Base-by-base conservation (phyloP, 768 basidiomycete species). In the Mycena amicta region DNA sequence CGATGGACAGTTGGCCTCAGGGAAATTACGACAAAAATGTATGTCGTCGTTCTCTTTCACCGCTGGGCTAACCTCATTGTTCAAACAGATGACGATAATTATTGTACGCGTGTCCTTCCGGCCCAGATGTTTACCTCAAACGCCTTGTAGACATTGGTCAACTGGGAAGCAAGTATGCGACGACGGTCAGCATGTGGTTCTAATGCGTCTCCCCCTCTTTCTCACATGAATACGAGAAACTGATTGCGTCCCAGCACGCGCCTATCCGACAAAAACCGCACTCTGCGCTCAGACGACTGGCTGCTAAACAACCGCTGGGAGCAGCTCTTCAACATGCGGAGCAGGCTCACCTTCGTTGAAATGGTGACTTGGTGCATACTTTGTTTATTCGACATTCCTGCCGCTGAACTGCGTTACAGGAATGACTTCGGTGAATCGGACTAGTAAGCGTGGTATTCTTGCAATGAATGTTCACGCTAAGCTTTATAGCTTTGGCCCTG, bases 371-470 rank as follows among this genome's bases (percentile, higher is more conserved):
- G 88, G 89, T 81, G 61, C 33, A 23, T 12, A 52, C 11, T 43
- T 18, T 33, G 26, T 25, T 16, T 28, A 12, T 11, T n/a, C n/a
- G 31, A 47, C 2, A 30, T 3, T 30, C 18, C 23, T 37, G 5
- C 13, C 50, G 46, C 1, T 25, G 29, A 55, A 30, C 50, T 37
- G 28, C 26, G 46, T 43, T 25, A 6, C 43, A 83, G 81, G 80
- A 92, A 92, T 72, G 87, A 91, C 68, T 91, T 79, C 62, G 89
- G 89, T 62, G 90, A 92, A 74, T 88, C 87, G 1, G 82, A 86
- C 66, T 90, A 92, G 80, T 82, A 65, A 18, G 28, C 12, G 41
- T 26, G 25, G 26, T 18, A 12, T 49, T 15, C 15, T 3, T 4
- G 23, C n/a, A 18, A 12, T 20, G 18, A 30, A 2, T n/a, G 11